Percentiles rank a stretch among this genome's conserved stretches.
Evolutionary conservation across 179 eudicot species (phyloP).

Genomic region (Pouteria campechiana): DNA sequence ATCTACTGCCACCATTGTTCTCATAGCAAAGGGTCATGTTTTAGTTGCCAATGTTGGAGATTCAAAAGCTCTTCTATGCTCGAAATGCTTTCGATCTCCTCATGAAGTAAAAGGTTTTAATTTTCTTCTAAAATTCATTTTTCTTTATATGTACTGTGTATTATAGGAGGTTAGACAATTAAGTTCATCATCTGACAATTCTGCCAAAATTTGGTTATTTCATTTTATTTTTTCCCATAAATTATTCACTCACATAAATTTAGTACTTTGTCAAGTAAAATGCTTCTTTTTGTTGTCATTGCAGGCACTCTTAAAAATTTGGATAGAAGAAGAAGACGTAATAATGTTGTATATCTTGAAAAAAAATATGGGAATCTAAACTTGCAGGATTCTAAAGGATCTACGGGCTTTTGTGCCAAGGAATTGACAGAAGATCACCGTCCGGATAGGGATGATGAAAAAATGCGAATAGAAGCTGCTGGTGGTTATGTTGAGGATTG

Average conservation of each 20-base stretch:
- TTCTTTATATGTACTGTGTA: no score
- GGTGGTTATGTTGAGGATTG: constrained; percentile 91
- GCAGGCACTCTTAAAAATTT: constrained; percentile 81
- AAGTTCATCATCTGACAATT: no score
- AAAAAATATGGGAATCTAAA: constrained; percentile 47
- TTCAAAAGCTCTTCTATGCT: constrained; percentile 88
- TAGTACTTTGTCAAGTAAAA: no score
- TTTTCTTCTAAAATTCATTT: no score
- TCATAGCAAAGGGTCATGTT: constrained; percentile 64
- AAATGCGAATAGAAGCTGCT: constrained; percentile 71
- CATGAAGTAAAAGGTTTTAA: constrained; percentile 83
- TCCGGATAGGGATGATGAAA: constrained; percentile 91
- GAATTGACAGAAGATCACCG: constrained; percentile 95
- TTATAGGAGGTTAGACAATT: no score
- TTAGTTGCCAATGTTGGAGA: constrained; percentile 95
- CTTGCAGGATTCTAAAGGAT: constrained; percentile 41
- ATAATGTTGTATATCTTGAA: constrained; percentile 33
- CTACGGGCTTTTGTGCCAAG: constrained; percentile 45
- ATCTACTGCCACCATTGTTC: constrained; percentile 79
- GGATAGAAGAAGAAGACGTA: constrained; percentile 44
- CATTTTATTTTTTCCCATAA: no score
- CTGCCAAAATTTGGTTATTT: no score
- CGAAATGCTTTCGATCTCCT: constrained; percentile 65
- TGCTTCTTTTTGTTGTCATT: no score
- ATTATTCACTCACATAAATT: no score